Base-by-base conservation (phyloP, 768 basidiomycete species). In the Sistotremastrum suecicum region DNA sequence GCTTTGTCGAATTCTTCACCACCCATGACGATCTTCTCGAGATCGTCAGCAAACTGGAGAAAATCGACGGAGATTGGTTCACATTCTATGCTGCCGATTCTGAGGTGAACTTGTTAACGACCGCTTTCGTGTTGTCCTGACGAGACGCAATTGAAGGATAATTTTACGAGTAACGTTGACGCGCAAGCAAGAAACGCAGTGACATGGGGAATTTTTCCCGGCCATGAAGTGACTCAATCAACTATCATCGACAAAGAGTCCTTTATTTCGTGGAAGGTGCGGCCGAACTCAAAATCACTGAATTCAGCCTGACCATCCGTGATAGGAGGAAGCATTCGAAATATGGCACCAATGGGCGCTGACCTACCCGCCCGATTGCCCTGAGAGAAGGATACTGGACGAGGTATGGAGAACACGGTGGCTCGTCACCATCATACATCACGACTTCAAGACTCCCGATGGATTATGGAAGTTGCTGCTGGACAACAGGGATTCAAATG, bases 151-250 rank as follows among this genome's bases (percentile, higher is more conserved):
- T 42, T 47, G 3, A 38, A 89, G 83, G 91, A 86, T 30, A 83
- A 88, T 42, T 78, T 71, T 49, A 66, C 70, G 51, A 89, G 78
- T 8, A 98, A 95, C 58, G 76, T 94, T 28, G 68, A 74, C 1
- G 76, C 81, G 40, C 78, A 75, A 34, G 83, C 77, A 9, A 75
- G 86, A 46, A 97, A 97, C 60, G 92, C 91, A 0, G 95, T 99
- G 5, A 99, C 95, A 1, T 99, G 95, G 95, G 95, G 92, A 46
- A 82, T 98, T 5, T 99, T 99, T 61, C 88, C 91, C 0, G 95
- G 89, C 0, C 86, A 95, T 58, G 95, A 99, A 62, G 83, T 99
- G 40, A 76, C 82, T 2, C 94, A 97, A 56, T 87, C 94, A 4
- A 99, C 95, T 0, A 90, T 98, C 53, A 98, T 99, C 34, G 95